These are phyloP conservation scores for Kazachstania africana DNA, from an alignment of 805 yeast species.

Conservation along the genomic window DNA sequence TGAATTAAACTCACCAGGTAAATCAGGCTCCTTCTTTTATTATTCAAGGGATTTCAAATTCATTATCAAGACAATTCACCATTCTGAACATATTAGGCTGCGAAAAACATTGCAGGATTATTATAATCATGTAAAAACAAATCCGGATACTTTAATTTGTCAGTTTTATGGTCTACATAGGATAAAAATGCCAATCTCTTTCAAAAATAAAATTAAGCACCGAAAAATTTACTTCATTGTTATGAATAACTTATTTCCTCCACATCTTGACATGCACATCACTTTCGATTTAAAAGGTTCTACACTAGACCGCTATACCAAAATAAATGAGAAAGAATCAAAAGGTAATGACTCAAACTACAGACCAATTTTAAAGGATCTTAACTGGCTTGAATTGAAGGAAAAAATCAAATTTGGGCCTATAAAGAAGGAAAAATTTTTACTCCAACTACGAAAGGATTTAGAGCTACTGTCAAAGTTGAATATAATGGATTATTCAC, in stretches of 20 bases:
- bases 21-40: slow-evolving; percentile 92
- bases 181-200: slow-evolving; percentile 67
- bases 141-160: slow-evolving; percentile 80
- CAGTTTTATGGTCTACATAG: slow-evolving; percentile 95
- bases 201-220: slow-evolving; percentile 28
- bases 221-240: slow-evolving; percentile 85
- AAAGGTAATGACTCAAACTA: slow-evolving; percentile 16
- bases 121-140: slow-evolving; percentile 65
- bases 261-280: slow-evolving; percentile 72
- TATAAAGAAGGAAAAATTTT: slow-evolving; percentile 42
- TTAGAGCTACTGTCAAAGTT: slow-evolving; percentile 58
- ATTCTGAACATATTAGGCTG: slow-evolving; percentile 78
- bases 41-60: slow-evolving; percentile 87
- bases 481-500: slow-evolving; percentile 92
- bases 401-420: slow-evolving; percentile 70
- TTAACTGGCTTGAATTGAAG: slow-evolving; percentile 69
- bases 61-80: slow-evolving; percentile 92
- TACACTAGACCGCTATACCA: slow-evolving; percentile 63
- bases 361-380: slow-evolving; percentile 60
- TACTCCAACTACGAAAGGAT: slow-evolving; percentile 65
- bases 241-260: slow-evolving; percentile 95
- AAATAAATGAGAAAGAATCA: slow-evolving; percentile 14
- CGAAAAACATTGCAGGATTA: slow-evolving; percentile 64
- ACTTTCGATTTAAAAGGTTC: slow-evolving; percentile 93
- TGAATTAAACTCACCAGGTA: slow-evolving; percentile 92